Conservation (phyloP, 768 basidiomycete genomes). For the Tricholoma terreum region DNA sequence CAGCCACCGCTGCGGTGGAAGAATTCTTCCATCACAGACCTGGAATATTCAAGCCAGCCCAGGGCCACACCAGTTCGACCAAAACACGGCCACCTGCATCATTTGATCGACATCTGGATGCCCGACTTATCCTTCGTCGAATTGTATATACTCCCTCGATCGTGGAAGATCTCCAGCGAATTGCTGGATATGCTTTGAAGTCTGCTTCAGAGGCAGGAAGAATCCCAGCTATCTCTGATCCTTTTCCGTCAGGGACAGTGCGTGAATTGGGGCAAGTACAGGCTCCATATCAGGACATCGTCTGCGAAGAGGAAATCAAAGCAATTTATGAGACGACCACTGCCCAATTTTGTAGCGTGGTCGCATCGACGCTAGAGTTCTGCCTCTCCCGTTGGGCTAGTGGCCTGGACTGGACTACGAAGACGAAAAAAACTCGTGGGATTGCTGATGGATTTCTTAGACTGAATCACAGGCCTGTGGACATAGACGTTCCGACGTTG, state of each 20-base stretch:
- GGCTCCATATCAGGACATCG: neutral
- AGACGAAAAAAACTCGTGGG: neutral
- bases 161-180: too few relatives aligned
- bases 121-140: neutral
- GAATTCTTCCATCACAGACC: neutral
- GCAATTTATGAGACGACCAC: neutral
- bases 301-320: neutral
- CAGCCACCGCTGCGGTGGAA: neutral
- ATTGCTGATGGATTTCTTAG: constrained; percentile 12
- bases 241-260: neutral
- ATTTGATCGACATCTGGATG: constrained; percentile 7
- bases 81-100: constrained; percentile 2
- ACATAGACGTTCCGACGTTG: neutral
- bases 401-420: neutral
- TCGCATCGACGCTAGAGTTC: constrained; percentile 11
- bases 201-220: too few relatives aligned
- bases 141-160: too few relatives aligned
- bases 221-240: too few relatives aligned
- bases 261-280: neutral
- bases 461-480: neutral
- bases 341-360: neutral
- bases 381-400: neutral
- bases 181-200: too few relatives aligned
- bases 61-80: neutral
- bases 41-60: neutral